These are phyloP conservation scores for Apiospora rasikravindrae DNA, from an alignment of 2,329 filamentous ascomycete genomes.

Conservation along the genomic window DNA sequence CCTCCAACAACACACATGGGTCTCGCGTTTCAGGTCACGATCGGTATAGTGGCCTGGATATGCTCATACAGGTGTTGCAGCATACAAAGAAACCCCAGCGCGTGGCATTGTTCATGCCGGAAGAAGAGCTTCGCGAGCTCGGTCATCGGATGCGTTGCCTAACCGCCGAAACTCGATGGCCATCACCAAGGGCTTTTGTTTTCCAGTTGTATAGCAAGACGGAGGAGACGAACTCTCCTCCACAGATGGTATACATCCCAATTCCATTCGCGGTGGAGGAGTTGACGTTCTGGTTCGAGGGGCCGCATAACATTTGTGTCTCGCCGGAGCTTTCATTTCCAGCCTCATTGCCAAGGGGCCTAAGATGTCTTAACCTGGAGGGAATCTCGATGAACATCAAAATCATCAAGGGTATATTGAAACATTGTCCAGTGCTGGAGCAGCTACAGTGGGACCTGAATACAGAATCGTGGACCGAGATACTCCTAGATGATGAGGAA, in stretches of 20 bases:
- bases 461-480: neutral
- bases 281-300: neutral
- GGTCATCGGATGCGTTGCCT: neutral
- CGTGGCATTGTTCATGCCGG: neutral
- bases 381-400: neutral
- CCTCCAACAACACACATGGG: neutral
- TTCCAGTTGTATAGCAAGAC: neutral
- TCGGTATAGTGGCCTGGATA: no score
- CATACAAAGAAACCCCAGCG: neutral
- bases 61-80: neutral
- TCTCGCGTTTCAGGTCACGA: neutral
- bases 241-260: neutral
- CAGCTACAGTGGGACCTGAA: neutral
- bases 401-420: neutral
- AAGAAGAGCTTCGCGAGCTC: neutral
- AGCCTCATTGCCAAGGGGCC: neutral
- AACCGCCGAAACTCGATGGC: neutral
- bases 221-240: neutral
- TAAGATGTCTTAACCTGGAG: neutral
- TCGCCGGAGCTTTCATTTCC: neutral
- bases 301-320: neutral
- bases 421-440: neutral
- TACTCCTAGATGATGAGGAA: neutral
- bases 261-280: neutral
- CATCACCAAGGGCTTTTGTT: neutral